These are phyloP conservation scores for Leishmania tropica DNA, from an alignment of 208 protist genomes.

Conservation along the genomic window DNA sequence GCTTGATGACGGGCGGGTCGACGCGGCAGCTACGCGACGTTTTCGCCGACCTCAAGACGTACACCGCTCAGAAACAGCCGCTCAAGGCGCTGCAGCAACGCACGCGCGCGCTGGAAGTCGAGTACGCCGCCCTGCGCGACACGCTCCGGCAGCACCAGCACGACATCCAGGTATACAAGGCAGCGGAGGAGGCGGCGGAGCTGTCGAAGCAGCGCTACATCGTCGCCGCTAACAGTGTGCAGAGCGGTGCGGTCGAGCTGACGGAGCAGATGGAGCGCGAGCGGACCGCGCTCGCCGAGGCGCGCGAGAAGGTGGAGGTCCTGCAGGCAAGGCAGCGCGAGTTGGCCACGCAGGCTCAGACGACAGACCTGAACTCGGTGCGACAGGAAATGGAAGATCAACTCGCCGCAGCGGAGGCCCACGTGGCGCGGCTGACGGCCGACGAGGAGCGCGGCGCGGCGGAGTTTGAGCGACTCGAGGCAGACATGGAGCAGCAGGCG, in stretches of 20 bases:
- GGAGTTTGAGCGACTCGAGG: conserved; percentile 78
- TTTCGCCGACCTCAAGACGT: conserved; percentile 63
- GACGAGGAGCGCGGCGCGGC: conserved; percentile 58
- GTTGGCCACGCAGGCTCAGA: conserved; percentile 42
- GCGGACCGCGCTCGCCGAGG: conserved; percentile 31
- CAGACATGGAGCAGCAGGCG: conserved; percentile 72
- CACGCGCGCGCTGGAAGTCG: conserved; percentile 42
- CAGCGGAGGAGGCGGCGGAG: conserved; percentile 60
- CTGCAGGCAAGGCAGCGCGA: conserved; percentile 37
- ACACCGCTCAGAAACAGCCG: conserved; percentile 50
- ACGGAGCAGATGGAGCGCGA: conserved; percentile 43
- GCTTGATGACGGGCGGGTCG: conserved; percentile 97
- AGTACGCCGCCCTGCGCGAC: conserved; percentile 44
- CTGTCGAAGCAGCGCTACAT: conserved; percentile 52
- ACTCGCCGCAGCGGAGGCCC: conserved; percentile 49
- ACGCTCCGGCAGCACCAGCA: conserved; percentile 47
- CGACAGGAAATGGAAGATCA: conserved; percentile 59
- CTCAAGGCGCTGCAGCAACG: conserved; percentile 46
- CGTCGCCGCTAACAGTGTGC: conserved; percentile 26
- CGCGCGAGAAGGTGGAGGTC: conserved; percentile 28
- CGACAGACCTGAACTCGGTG: conserved; percentile 41
- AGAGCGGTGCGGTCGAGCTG: conserved; percentile 39
- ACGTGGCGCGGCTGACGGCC: conserved; percentile 37
- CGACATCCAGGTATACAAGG: conserved; percentile 50
- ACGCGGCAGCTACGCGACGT: conserved; percentile 71